phyloP scores from a whole-genome alignment of 352 stramenopile genomes.

The Blastocystis sp. region DNA sequence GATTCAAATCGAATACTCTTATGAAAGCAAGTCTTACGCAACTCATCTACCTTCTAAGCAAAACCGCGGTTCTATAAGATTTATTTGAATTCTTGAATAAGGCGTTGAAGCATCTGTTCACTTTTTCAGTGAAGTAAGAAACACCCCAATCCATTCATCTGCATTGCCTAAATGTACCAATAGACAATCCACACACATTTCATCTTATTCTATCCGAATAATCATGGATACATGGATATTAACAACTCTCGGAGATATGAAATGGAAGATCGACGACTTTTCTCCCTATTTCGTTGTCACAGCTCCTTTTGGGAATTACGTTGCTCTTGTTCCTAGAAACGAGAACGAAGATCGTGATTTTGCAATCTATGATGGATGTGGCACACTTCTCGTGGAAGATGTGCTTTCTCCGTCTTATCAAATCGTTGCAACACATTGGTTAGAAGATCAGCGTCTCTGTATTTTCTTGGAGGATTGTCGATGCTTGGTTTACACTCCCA shows the following conservation, averaged over 20 bases:
- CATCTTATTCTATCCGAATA: too few species aligned
- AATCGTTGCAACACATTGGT: conserved; percentile 9
- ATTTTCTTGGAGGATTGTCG: conserved; percentile 41
- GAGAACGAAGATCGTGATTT: conserved; percentile 36
- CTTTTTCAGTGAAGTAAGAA: too few species aligned
- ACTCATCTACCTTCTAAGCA: too few species aligned
- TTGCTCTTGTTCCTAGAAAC: conserved; percentile 21
- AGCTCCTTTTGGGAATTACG: conserved; percentile 40
- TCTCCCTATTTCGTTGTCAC: conserved; percentile 32
- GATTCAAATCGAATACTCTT: too few species aligned
- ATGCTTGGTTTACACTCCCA: conserved; percentile 6
- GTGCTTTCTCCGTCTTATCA: conserved; percentile 42
- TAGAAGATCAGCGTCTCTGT: conserved; percentile 37
- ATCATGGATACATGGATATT: conserved; percentile 57
- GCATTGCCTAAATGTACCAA: too few species aligned
- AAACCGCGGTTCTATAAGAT: too few species aligned
- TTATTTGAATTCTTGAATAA: too few species aligned
- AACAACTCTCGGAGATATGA: conserved; percentile 21
- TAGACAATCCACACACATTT: too few species aligned
- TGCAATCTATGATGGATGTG: conserved; percentile 46
- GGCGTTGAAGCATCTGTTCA: too few species aligned
- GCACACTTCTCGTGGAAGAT: conserved; percentile 36
- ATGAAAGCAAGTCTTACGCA: too few species aligned
- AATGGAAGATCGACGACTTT: conserved; percentile 46
- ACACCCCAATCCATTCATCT: too few species aligned